phyloP scores from a whole-genome alignment of 1,284 basidiomycete species.

The Porodaedalea pini region DNA sequence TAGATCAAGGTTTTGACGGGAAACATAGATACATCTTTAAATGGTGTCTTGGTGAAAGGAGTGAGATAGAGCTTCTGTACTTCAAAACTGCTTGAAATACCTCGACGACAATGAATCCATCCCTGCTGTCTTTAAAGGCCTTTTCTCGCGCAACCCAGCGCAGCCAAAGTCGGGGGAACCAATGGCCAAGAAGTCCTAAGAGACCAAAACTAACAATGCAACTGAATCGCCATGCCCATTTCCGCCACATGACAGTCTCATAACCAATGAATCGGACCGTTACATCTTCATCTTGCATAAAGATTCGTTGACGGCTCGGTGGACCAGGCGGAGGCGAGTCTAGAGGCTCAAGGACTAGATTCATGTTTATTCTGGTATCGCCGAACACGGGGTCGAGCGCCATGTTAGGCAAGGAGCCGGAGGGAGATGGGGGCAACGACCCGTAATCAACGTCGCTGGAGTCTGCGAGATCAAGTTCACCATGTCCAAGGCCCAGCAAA shows the following conservation, averaged over 20 bases:
- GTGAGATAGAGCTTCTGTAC: slow-evolving; percentile 15
- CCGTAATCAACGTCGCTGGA: slow-evolving; percentile 61
- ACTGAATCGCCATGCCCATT: slow-evolving; percentile 68
- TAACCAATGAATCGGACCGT: slow-evolving; percentile 91
- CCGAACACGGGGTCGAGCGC: slow-evolving; percentile 75
- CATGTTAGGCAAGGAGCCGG: slow-evolving; percentile 60
- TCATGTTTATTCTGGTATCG: slow-evolving; percentile 76
- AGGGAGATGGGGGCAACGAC: slow-evolving; percentile 62
- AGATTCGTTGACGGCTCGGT: slow-evolving; percentile 82
- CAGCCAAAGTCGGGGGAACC: slow-evolving; percentile 91
- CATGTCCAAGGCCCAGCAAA: slow-evolving; percentile 29
- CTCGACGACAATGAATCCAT: slow-evolving; percentile 86
- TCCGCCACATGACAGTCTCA: slow-evolving; percentile 62
- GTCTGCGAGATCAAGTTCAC: slow-evolving; percentile 24
- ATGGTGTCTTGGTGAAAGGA: slow-evolving; percentile 57
- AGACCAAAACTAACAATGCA: slow-evolving; percentile 75
- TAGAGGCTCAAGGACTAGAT: slow-evolving; percentile 52
- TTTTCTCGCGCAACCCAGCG: slow-evolving; percentile 82
- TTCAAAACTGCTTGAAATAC: slow-evolving; percentile 37
- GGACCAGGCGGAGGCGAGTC: slow-evolving; percentile 70
- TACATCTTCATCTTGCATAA: slow-evolving; percentile 89
- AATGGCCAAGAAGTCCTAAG: slow-evolving; percentile 83
- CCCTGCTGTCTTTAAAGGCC: slow-evolving; percentile 71
- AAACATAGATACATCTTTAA: slow-evolving; percentile 78
- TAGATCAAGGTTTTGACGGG: slow-evolving; percentile 68